phyloP scores from a whole-genome alignment of 176 grass and related monocot genomes.

The Triticum urartu region DNA sequence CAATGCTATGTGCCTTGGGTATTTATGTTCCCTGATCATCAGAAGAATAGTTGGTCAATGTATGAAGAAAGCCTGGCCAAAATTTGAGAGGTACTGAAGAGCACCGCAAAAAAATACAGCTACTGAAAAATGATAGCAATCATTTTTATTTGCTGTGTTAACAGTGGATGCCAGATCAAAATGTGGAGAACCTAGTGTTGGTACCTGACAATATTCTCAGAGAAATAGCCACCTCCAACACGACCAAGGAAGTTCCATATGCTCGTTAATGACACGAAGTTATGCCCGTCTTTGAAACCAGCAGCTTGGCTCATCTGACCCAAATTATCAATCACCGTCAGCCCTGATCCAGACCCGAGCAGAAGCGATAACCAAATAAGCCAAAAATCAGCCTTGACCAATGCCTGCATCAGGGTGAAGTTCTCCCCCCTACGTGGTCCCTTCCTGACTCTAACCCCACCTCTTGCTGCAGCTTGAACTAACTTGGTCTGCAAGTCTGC shows the following conservation, averaged over 20 bases:
- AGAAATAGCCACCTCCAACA: conserved; percentile 88
- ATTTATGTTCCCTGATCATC: conserved; percentile 62
- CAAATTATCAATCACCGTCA: conserved; percentile 89
- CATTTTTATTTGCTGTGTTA: neutral
- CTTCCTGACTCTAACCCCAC: conserved; percentile 70
- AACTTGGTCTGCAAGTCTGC: conserved; percentile 61
- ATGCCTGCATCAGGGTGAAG: conserved; percentile 81
- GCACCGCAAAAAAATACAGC: too few relatives aligned
- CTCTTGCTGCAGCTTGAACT: conserved; percentile 64
- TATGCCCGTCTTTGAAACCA: conserved; percentile 59
- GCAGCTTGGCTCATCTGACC: conserved; percentile 96
- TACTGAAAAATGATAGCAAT: neutral
- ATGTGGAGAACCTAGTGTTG: neutral
- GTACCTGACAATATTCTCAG: conserved; percentile 91
- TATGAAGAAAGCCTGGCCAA: conserved; percentile 7
- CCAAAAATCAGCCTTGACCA: conserved; percentile 95
- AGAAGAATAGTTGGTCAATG: conserved; percentile 16
- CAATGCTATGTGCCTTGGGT: conserved; percentile 72
- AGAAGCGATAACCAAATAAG: conserved; percentile 84
- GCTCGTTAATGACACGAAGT: conserved; percentile 84
- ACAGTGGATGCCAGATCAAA: neutral
- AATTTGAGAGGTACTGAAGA: neutral
- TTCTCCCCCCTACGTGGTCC: conserved; percentile 76
- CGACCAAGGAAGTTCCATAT: conserved; percentile 98
- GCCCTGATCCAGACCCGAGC: conserved; percentile 75